Conservation (phyloP, 768 basidiomycete genomes). For the Postia placenta region DNA sequence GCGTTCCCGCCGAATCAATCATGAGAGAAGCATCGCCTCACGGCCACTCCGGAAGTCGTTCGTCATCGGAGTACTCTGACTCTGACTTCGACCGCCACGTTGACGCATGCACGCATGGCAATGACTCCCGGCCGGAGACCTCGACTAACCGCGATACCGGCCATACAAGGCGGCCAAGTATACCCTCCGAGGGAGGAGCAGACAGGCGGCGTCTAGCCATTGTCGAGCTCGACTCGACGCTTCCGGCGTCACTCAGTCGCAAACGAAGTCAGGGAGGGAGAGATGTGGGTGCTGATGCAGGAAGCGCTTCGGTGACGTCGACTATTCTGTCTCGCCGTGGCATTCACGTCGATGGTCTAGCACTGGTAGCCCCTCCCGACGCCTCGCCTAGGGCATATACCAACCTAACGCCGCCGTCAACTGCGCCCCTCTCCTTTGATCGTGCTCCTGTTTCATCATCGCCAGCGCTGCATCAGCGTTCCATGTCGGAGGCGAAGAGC, state of each 20-base stretch:
- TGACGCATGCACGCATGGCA: background rate
- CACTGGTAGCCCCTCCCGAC: conserved; percentile 71
- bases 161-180: conserved; percentile 39
- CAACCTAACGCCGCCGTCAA: conserved; percentile 45
- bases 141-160: conserved; percentile 17
- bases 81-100: background rate
- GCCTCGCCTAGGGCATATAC: conserved; percentile 48
- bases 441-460: background rate
- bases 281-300: background rate
- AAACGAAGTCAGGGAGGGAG: conserved; percentile 14
- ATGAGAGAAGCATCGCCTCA: conserved; percentile 2
- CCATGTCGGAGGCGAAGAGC: conserved; percentile 41
- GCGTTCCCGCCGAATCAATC: conserved; percentile 5
- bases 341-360: conserved; percentile 37
- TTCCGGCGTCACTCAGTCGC: conserved; percentile 20
- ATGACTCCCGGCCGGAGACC: background rate
- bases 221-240: conserved; percentile 48
- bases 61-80: conserved; percentile 37
- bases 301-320: conserved; percentile 8
- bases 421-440: conserved; percentile 31
- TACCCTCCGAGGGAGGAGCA: conserved; percentile 51
- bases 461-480: conserved; percentile 32
- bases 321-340: conserved; percentile 19
- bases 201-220: conserved; percentile 66
- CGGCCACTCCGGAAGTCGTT: conserved; percentile 45